Evolutionary conservation across 257 asterid species (phyloP).

Genomic region (Marsdenia floribunda): DNA sequence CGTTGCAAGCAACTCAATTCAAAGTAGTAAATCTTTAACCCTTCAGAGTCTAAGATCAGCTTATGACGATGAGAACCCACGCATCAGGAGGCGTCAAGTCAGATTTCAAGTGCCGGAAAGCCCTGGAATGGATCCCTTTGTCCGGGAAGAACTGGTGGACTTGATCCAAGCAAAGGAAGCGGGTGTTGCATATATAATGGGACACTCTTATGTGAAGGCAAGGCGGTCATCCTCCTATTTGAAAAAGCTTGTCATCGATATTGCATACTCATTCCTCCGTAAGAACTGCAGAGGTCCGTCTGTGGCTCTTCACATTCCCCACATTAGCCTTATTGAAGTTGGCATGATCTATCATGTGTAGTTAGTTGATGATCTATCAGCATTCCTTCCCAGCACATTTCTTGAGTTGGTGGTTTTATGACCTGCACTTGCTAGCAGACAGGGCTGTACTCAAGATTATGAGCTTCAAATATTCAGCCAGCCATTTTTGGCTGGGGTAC

Average conservation of each 20-base stretch:
- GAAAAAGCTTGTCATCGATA: slow-evolving; percentile 78
- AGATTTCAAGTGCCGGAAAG: slow-evolving; percentile 55
- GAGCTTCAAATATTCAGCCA: background rate
- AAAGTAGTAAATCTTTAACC: slow-evolving; percentile 67
- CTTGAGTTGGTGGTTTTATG: background rate
- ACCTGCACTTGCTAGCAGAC: background rate
- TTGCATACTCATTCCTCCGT: slow-evolving; percentile 81
- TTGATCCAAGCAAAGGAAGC: slow-evolving; percentile 89
- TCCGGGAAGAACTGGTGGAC: slow-evolving; percentile 72
- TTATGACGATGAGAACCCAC: slow-evolving; percentile 73
- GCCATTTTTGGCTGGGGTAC: background rate
- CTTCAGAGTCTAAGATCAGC: slow-evolving; percentile 69
- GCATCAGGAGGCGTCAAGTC: slow-evolving; percentile 59
- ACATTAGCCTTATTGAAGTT: slow-evolving; percentile 89
- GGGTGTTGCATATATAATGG: slow-evolving; percentile 87
- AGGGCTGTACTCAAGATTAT: background rate
- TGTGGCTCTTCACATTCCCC: slow-evolving; percentile 89
- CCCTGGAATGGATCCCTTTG: slow-evolving; percentile 58
- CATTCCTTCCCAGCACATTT: background rate
- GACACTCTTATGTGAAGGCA: slow-evolving; percentile 88
- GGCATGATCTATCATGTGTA: slow-evolving; percentile 92
- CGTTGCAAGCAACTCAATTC: slow-evolving; percentile 35
- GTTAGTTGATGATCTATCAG: background rate
- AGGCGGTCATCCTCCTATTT: slow-evolving; percentile 63
- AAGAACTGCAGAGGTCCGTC: slow-evolving; percentile 95